Evolutionary conservation across 2,329 filamentous ascomycete species (phyloP), one percentile per base, ranked within the genome.

Genomic region (Aspergillus spinulosporus): DNA sequence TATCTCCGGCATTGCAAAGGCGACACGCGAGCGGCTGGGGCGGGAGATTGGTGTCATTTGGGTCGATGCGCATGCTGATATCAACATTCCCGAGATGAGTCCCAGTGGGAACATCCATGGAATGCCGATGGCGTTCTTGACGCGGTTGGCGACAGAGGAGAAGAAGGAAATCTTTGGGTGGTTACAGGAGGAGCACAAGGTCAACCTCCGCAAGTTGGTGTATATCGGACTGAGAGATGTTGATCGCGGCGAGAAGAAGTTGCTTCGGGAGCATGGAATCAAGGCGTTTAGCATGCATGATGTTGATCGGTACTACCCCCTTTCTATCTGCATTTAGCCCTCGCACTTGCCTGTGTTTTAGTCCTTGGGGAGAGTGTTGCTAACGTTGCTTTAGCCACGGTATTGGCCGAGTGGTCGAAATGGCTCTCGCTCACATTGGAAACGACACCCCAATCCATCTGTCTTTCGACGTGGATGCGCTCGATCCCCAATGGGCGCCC

Each of bases 281-380:
- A 93, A 90, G 80, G 93, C 93, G 3, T 99, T 97, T 70, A 93
- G 88, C 78, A 99, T 99, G 94, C 94, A 96, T 72, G 94, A 99
- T 72, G 89, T 99, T 74, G 94, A 99, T 76, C 83, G 85, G 88
- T 91, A 79, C 26, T 6, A 32, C 14, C 21, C 45, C 28, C 12
- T 5, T 12, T 37, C 2, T 42, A n/a, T 51, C 37, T 14, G 15
- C 43, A 42, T 12, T 12, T 21, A 7, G 3, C 8, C 9, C 37
- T 49, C 48, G 6, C 34, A 15, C 3, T 45, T 45, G 15, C 9
- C 21, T 44, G 9, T 44, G 7, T 9, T 26, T 1, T 9, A 11
- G 9, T 50, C 11, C 2, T 11, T 26, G 26, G 42, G 21, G 42
- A 45, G 11, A 8, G 12, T 40, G 36, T 12, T 40, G 49, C 4